A percentile compares a stretch with the other conserved stretches of the same genome.
These are phyloP conservation scores for Epipyxis sp. DNA, from an alignment of 108 stramenopile species.

Conservation along the genomic window DNA sequence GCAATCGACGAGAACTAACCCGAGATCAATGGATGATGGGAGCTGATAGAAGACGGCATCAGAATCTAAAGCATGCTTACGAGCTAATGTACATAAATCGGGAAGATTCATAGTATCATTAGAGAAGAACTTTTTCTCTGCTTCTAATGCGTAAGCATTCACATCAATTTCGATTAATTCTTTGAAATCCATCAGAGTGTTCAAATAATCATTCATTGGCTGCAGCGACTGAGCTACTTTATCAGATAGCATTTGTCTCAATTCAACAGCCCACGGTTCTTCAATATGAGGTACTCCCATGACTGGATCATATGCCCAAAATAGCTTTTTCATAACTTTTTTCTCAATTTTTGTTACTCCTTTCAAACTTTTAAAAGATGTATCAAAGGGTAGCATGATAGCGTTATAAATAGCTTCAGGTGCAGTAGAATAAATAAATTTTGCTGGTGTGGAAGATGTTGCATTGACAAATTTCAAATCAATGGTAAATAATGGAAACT, in stretches of 20 bases:
- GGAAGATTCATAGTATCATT: conserved; percentile 43
- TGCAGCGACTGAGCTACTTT: conserved; percentile 30
- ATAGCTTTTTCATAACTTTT: conserved; percentile 46
- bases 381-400: not conserved
- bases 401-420: not conserved
- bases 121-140: conserved; percentile 38
- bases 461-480: conserved; percentile 29
- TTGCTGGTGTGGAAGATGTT: not conserved
- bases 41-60: conserved; percentile 1
- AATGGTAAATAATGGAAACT: conserved; percentile 25
- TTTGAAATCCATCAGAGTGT: conserved; percentile 38
- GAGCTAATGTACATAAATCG: conserved; percentile 39
- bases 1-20: conserved; percentile 39
- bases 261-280: conserved; percentile 39
- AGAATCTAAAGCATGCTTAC: conserved; percentile 26
- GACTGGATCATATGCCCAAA: conserved; percentile 55
- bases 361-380: conserved; percentile 5
- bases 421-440: conserved; percentile 13
- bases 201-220: conserved; percentile 39
- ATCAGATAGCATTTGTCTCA: not conserved
- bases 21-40: conserved; percentile 38
- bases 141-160: conserved; percentile 41
- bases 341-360: conserved; percentile 39
- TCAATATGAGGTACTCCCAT: conserved; percentile 37
- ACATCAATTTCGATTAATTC: conserved; percentile 49